These are phyloP conservation scores for Sporothrix euskadiensis DNA, from an alignment of 2,329 filamentous ascomycete species.

Conservation along the genomic window DNA sequence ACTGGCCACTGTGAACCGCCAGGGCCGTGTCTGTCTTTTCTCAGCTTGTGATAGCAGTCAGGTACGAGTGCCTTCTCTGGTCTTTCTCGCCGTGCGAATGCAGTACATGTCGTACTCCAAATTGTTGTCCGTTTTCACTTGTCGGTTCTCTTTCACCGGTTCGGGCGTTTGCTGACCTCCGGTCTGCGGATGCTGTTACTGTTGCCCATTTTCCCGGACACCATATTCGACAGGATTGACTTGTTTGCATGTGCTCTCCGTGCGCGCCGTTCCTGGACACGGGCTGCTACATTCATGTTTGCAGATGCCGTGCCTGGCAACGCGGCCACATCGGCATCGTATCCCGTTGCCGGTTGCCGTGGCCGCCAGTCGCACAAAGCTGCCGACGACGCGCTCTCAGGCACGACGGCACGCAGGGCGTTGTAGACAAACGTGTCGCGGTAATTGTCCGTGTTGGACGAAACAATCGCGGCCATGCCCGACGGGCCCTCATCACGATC, in stretches of 20 bases:
- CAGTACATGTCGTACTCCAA: not conserved
- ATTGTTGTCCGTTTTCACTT: too few species aligned
- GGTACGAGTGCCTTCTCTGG: not conserved
- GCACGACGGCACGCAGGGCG: conserved; percentile 45
- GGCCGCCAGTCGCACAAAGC: conserved; percentile 50
- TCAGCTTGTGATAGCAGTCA: not conserved
- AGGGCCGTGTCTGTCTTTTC: not conserved
- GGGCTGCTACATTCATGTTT: not conserved
- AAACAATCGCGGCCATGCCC: conserved; percentile 18
- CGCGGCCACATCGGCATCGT: not conserved
- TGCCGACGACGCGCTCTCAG: conserved; percentile 41
- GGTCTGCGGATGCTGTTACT: not conserved
- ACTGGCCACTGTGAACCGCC: not conserved
- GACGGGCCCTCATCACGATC: conserved; percentile 26
- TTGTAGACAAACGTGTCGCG: conserved; percentile 42
- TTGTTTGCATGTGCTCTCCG: conserved; percentile 14
- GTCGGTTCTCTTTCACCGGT: not conserved
- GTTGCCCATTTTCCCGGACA: not conserved
- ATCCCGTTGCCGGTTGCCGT: conserved; percentile 26
- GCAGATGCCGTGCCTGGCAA: not conserved
- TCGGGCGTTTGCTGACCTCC: not conserved
- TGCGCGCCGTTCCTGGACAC: conserved; percentile 26
- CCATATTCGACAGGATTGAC: conserved; percentile 18
- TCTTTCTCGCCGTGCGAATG: not conserved
- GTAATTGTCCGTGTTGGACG: conserved; percentile 30